Conservation (phyloP, 1,284 basidiomycete species). For the Mycena sp. region DNA sequence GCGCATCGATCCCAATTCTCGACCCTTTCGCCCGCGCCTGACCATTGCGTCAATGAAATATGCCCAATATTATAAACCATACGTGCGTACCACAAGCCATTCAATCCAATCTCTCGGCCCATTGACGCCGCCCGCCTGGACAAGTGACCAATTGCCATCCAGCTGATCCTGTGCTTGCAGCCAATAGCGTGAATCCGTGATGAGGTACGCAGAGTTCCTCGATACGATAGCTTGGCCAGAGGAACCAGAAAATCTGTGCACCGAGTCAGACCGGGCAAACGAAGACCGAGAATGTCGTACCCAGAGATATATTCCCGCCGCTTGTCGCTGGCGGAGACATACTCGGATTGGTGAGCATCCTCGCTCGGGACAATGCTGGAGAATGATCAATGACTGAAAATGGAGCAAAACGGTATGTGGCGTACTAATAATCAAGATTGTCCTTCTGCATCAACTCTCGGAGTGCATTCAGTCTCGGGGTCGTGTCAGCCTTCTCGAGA, state of each 20-base stretch:
- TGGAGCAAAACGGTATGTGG: slow-evolving; percentile 31
- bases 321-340: slow-evolving; percentile 83
- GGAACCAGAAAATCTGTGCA: slow-evolving; percentile 82
- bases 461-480: slow-evolving; percentile 70
- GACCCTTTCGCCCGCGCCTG: slow-evolving; percentile 62
- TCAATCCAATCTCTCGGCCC: slow-evolving; percentile 81
- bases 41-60: neutral
- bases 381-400: slow-evolving; percentile 21
- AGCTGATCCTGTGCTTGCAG: slow-evolving; percentile 83
- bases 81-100: slow-evolving; percentile 65
- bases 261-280: slow-evolving; percentile 17
- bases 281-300: slow-evolving; percentile 51
- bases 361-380: slow-evolving; percentile 79
- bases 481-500: slow-evolving; percentile 63
- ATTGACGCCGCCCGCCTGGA: slow-evolving; percentile 69
- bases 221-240: slow-evolving; percentile 86
- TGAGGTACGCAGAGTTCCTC: slow-evolving; percentile 70
- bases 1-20: slow-evolving; percentile 88
- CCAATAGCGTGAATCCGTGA: slow-evolving; percentile 93
- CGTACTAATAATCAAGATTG: slow-evolving; percentile 87
- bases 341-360: slow-evolving; percentile 92
- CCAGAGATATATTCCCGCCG: slow-evolving; percentile 87
- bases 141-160: slow-evolving; percentile 83
- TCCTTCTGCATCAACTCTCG: slow-evolving; percentile 78
- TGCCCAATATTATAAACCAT: slow-evolving; percentile 28